phyloP scores from a whole-genome alignment of 1,139 yeast genomes.

The Meyerozyma carpophila region DNA sequence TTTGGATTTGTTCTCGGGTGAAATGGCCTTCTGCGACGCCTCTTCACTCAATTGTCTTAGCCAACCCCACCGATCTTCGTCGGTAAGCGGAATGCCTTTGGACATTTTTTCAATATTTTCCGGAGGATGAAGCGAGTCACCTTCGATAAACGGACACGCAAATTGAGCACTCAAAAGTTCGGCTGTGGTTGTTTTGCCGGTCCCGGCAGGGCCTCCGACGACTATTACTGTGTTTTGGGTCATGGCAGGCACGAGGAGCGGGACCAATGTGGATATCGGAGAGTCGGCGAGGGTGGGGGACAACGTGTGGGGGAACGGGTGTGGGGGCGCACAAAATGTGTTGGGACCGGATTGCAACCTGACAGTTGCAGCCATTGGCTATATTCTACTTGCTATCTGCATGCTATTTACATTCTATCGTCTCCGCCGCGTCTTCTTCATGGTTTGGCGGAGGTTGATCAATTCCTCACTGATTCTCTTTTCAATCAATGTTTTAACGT shows the following conservation, averaged over 20 bases:
- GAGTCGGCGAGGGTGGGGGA: neutral
- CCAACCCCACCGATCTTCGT: conserved; percentile 94
- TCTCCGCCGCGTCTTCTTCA: neutral
- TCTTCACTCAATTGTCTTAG: conserved; percentile 44
- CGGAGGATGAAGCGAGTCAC: conserved; percentile 74
- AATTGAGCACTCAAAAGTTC: conserved; percentile 39
- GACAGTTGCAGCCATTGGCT: too few relatives aligned
- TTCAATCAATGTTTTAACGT: conserved; percentile 61
- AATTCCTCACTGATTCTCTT: conserved; percentile 61
- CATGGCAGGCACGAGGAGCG: neutral
- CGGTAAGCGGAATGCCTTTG: conserved; percentile 70
- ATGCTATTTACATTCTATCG: neutral
- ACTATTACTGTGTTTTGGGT: conserved; percentile 21
- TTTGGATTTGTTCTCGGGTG: conserved; percentile 18
- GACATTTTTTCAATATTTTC: conserved; percentile 80
- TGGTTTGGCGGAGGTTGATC: conserved; percentile 29
- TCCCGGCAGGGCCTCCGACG: conserved; percentile 90
- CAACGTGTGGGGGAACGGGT: neutral
- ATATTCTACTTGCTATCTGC: neutral
- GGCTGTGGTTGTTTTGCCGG: conserved; percentile 85
- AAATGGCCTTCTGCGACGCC: conserved; percentile 31
- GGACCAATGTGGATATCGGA: too few relatives aligned
- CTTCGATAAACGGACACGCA: conserved; percentile 66
- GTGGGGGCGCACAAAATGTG: neutral
- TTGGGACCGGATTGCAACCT: neutral